Evolutionary conservation across 257 asterid genomes (phyloP).

Genomic region (Solanum virginianum): DNA sequence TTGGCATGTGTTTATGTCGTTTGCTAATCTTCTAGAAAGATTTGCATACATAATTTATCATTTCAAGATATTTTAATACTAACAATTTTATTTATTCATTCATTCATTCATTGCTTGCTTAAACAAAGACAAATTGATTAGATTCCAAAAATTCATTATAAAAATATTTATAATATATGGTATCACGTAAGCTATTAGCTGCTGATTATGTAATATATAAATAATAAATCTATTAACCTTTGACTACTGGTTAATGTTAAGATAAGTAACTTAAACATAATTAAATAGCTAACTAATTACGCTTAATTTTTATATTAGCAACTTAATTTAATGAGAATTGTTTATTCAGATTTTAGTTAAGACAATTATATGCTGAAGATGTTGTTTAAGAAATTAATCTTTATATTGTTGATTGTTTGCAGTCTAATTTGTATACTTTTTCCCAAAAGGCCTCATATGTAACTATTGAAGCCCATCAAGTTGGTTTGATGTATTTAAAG

Average conservation of each 20-base stretch:
- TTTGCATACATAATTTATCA: background rate
- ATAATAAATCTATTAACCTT: background rate
- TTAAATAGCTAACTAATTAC: background rate
- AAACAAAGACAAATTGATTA: background rate
- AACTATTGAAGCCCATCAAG: too few relatives aligned
- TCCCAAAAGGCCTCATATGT: too few relatives aligned
- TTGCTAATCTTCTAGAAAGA: background rate
- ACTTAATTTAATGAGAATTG: background rate
- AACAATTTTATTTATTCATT: background rate
- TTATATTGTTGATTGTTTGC: too few relatives aligned
- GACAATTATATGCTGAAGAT: background rate
- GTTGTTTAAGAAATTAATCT: background rate
- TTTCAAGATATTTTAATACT: background rate
- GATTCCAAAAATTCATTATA: background rate
- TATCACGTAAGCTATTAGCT: background rate
- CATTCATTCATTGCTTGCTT: background rate
- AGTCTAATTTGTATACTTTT: too few relatives aligned
- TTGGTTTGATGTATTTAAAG: too few relatives aligned
- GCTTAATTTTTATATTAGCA: background rate
- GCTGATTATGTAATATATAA: background rate
- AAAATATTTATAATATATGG: background rate
- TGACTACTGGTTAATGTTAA: background rate
- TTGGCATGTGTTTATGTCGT: background rate
- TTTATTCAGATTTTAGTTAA: background rate
- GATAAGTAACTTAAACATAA: background rate